These are phyloP conservation scores for Xanthoconium stramineum DNA, from an alignment of 768 basidiomycete species.

Conservation along the genomic window DNA sequence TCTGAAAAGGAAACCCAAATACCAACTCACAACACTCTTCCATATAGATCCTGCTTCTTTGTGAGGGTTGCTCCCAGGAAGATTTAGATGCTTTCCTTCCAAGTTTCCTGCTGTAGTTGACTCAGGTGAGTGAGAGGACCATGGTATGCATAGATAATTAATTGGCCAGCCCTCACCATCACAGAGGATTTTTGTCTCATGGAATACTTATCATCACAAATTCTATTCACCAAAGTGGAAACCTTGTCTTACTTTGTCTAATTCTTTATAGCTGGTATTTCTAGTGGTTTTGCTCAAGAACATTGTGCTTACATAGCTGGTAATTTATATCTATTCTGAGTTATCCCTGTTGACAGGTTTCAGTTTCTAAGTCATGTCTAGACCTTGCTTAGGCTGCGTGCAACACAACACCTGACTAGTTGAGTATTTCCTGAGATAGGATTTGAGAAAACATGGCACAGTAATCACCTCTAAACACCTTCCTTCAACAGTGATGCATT, in stretches of 20 bases:
- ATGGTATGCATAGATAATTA: not conserved
- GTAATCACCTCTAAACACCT: not conserved
- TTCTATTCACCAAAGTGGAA: not conserved
- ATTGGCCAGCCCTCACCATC: not conserved
- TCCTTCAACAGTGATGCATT: no score
- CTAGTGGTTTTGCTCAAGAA: not conserved
- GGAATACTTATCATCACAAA: no score
- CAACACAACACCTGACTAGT: not conserved
- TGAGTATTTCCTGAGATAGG: not conserved
- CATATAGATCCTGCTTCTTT: conserved; percentile 15
- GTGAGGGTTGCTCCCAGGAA: not conserved
- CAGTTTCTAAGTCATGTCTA: not conserved
- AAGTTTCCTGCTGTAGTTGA: no score
- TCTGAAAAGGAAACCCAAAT: conserved; percentile 5
- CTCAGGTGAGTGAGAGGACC: no score
- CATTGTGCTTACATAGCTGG: not conserved
- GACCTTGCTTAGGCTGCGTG: not conserved
- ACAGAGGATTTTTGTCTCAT: no score
- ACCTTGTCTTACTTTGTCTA: not conserved
- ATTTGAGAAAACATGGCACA: not conserved
- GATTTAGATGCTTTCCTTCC: not conserved
- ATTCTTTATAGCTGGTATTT: not conserved
- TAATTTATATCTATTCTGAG: not conserved
- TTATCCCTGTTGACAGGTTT: not conserved
- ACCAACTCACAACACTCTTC: conserved; percentile 3